Conservation (phyloP, 192 early-diverging fungal genomes). For the Backusella circina region DNA sequence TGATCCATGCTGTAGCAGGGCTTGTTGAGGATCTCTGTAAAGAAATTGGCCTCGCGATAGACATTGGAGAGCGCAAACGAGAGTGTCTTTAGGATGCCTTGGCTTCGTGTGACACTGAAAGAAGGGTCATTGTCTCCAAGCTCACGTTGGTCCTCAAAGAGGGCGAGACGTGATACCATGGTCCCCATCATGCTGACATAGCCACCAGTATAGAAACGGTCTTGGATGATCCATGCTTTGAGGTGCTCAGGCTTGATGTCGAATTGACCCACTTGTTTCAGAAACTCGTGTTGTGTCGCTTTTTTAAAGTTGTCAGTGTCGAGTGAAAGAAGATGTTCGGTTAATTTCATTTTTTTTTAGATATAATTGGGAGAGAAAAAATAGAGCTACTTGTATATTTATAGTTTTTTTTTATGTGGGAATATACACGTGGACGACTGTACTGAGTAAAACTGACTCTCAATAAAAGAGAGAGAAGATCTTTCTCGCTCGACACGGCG, state of each 20-base stretch:
- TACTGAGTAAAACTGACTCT: background rate
- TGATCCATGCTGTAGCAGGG: background rate
- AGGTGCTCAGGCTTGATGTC: slow-evolving; percentile 10
- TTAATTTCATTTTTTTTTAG: background rate
- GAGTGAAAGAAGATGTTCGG: slow-evolving; percentile 18
- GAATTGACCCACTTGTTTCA: slow-evolving; percentile 11
- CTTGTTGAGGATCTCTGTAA: slow-evolving; percentile 8
- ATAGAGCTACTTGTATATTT: background rate
- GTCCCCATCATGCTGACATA: slow-evolving; percentile 17
- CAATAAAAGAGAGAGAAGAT: no score
- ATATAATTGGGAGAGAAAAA: background rate
- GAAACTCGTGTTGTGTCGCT: slow-evolving; percentile 18
- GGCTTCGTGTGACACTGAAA: background rate
- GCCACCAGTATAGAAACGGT: slow-evolving; percentile 18
- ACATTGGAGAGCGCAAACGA: slow-evolving; percentile 19
- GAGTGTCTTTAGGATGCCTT: background rate
- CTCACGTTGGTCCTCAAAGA: background rate
- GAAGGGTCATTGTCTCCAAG: background rate
- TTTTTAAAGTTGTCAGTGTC: slow-evolving; percentile 13
- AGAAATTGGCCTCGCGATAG: slow-evolving; percentile 17
- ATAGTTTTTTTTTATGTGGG: no score
- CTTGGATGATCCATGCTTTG: slow-evolving; percentile 17
- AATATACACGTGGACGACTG: background rate
- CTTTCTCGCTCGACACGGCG: no score
- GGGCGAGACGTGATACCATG: slow-evolving; percentile 10